Evolutionary conservation across 1,284 basidiomycete genomes (phyloP), one percentile per base, ranked within the genome.

Genomic region (Marasmius oreades): DNA sequence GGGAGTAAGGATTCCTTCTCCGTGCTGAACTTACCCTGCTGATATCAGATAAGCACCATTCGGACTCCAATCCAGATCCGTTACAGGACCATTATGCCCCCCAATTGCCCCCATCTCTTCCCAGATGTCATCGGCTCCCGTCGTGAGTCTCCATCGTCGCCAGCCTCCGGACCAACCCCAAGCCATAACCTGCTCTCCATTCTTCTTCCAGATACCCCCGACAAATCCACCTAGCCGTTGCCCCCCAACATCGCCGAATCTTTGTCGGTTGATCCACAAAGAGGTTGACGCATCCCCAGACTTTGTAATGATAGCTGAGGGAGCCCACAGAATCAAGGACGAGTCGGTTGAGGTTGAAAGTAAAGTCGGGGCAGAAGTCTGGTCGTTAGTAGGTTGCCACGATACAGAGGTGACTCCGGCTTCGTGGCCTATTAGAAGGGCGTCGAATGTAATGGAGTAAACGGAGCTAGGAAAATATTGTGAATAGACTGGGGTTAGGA

Each of bases 91-190:
- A 53, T 76, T 84, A 69, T 98, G 95, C 0, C 95, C 95, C 12
- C 81, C 84, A 50, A 93, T 77, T 0, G 92, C 93, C n/a, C 84
- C 81, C 1, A 79, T 68, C 64, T 95, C 90, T 43, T 70, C 73
- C 95, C 95, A 98, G 1, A 71, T 71, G 51, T 81, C 80, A 0
- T 67, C 68, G 52, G 69, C 60, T 1, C 56, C 51, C 26, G 56
- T 18, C 7, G 24, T 33, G 36, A 80, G 79, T 28, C 70, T 70
- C 95, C 95, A 98, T 48, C 92, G 79, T 65, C 95, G 81, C 85
- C 92, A 94, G 2, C 92, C 90, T 26, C 95, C 95, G 51, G 85
- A 86, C 95, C 95, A 98, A 0, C 93, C 95, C 81, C 88, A 92
- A 1, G 90, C 90, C 11, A 95, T 66, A 0, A 85, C 88, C 37